Conservation (phyloP, 345 rosid genomes). For the Clausena lansium region DNA sequence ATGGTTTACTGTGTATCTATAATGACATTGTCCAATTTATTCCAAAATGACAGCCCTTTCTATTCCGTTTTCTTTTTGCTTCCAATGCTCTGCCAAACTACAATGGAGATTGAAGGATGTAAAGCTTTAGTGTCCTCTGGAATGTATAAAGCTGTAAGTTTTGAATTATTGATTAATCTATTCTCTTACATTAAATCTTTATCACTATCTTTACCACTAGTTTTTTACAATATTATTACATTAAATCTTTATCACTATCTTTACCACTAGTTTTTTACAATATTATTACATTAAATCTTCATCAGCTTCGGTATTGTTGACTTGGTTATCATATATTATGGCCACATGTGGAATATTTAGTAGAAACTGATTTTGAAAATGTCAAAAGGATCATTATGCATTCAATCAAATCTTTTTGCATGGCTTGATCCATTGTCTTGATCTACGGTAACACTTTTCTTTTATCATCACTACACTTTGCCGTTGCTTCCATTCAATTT, state of each 20-base stretch:
- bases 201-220: background rate
- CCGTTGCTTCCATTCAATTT: slow-evolving; percentile 1
- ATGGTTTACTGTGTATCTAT: slow-evolving; percentile 12
- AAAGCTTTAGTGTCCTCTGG: slow-evolving; percentile 53
- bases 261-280: background rate
- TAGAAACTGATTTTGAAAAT: background rate
- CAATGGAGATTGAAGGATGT: slow-evolving; percentile 72
- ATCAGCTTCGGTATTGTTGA: slow-evolving; percentile 1
- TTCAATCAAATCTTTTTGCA: background rate
- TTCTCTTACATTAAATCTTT: background rate
- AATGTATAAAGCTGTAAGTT: slow-evolving; percentile 67
- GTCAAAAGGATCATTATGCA: background rate
- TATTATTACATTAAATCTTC: background rate
- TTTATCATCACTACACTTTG: background rate
- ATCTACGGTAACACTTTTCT: background rate
- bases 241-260: slow-evolving; percentile 4
- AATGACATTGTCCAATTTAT: slow-evolving; percentile 17
- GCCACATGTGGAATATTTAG: background rate
- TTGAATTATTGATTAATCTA: background rate
- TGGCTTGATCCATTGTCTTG: background rate
- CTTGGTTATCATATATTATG: slow-evolving; percentile 2
- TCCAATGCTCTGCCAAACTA: slow-evolving; percentile 85
- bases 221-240: background rate
- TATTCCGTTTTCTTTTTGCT: slow-evolving; percentile 70
- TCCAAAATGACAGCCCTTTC: slow-evolving; percentile 60